Conservation (phyloP, 2,329 filamentous ascomycete species). For the Exutisphaerella laricina region DNA sequence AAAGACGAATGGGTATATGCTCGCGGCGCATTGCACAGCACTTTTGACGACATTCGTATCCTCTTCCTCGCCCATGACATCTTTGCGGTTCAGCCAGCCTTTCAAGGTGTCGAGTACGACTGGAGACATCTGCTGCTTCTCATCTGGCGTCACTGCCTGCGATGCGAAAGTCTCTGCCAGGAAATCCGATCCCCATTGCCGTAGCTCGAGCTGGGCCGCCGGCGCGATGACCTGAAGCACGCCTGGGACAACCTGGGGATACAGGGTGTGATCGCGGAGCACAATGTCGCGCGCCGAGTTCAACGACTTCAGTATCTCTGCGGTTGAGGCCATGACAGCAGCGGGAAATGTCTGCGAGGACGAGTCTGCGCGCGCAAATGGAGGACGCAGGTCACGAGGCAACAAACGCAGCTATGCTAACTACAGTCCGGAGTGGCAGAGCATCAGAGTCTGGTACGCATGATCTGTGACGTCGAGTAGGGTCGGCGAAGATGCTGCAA, state of each 20-base stretch:
- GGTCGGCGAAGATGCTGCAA: too few species aligned
- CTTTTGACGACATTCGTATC: constrained; percentile 78
- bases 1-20: constrained; percentile 87
- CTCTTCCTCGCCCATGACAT: constrained; percentile 54
- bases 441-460: constrained; percentile 8
- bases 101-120: constrained; percentile 71
- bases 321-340: constrained; percentile 30
- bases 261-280: constrained; percentile 78
- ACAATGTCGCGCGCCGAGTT: constrained; percentile 86
- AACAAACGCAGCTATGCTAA: constrained; percentile 24
- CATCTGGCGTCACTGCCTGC: constrained; percentile 68
- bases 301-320: constrained; percentile 79
- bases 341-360: constrained; percentile 7
- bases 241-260: constrained; percentile 83
- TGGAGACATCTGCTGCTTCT: constrained; percentile 66
- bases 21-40: constrained; percentile 81
- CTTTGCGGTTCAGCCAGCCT: constrained; percentile 42
- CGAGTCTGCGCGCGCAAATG: constrained; percentile 4
- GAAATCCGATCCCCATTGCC: constrained; percentile 95
- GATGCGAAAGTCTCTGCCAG: constrained; percentile 93
- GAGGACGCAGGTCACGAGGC: constrained; percentile 16
- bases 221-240: constrained; percentile 87
- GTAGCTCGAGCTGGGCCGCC: constrained; percentile 68
- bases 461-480: constrained; percentile 11
- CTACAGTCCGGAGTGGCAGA: constrained; percentile 16